These are phyloP conservation scores for Clavispora vitiphila DNA, from an alignment of 805 yeast species.

Conservation along the genomic window DNA sequence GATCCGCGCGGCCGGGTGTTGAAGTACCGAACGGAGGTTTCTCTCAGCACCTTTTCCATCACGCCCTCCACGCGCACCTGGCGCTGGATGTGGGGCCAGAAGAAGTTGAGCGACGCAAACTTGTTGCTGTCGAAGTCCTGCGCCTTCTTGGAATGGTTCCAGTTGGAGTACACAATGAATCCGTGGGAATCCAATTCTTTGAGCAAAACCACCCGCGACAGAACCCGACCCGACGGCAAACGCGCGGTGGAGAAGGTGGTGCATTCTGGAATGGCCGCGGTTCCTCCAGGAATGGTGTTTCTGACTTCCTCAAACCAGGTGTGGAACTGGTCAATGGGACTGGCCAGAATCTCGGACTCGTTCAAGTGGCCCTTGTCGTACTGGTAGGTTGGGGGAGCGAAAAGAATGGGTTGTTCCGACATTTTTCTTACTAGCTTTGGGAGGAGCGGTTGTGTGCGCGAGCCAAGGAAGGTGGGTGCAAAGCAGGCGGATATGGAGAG, in stretches of 20 bases:
- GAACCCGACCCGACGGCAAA: conserved; percentile 85
- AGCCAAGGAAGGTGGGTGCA: background rate
- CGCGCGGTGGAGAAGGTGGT: conserved; percentile 84
- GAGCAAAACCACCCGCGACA: conserved; percentile 77
- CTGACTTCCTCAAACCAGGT: conserved; percentile 81
- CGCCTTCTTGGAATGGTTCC: conserved; percentile 83
- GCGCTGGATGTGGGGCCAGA: conserved; percentile 88
- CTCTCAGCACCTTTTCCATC: conserved; percentile 67
- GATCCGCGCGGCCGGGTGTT: conserved; percentile 89
- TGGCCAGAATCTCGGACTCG: conserved; percentile 45
- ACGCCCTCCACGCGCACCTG: conserved; percentile 91
- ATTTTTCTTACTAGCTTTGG: background rate
- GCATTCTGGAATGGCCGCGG: conserved; percentile 63
- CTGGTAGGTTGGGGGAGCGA: conserved; percentile 87
- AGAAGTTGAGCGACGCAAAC: conserved; percentile 78
- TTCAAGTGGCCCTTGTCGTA: conserved; percentile 64
- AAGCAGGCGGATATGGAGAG: background rate
- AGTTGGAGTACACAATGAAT: conserved; percentile 83
- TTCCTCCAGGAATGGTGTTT: conserved; percentile 43
- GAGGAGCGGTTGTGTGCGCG: background rate
- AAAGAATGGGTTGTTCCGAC: conserved; percentile 32
- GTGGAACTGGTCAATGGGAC: conserved; percentile 76
- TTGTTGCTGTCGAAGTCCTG: conserved; percentile 67
- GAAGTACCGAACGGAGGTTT: conserved; percentile 73
- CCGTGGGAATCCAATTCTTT: conserved; percentile 87